These are phyloP conservation scores for Phaeodactylum tricornutum DNA, from an alignment of 108 stramenopile species.

Conservation along the genomic window DNA sequence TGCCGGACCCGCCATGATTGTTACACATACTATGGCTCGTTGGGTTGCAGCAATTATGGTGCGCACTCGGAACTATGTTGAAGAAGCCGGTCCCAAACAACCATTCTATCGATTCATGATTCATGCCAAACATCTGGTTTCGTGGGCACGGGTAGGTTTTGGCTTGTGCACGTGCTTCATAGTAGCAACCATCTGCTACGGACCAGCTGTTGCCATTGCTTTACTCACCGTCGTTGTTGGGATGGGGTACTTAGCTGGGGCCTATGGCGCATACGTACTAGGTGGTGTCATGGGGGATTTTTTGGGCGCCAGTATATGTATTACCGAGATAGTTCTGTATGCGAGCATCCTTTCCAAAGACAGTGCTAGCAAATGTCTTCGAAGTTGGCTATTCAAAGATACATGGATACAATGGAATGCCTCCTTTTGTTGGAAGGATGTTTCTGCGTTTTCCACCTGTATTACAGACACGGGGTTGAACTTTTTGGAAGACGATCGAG, in stretches of 20 bases:
- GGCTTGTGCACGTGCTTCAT: conserved; percentile 6
- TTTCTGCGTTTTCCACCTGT: too few relatives aligned
- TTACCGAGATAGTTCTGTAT: conserved; percentile 50
- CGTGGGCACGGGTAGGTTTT: conserved; percentile 33
- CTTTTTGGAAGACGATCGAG: not conserved
- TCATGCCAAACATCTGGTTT: conserved; percentile 50
- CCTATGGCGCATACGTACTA: conserved; percentile 22
- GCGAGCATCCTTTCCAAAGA: too few relatives aligned
- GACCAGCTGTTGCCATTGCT: conserved; percentile 10
- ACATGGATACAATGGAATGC: too few relatives aligned
- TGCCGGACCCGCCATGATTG: conserved; percentile 34
- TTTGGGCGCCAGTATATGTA: conserved; percentile 64
- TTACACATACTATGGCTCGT: conserved; percentile 51
- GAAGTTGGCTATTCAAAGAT: too few relatives aligned
- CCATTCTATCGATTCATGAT: conserved; percentile 58
- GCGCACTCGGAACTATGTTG: conserved; percentile 47
- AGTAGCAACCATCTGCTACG: conserved; percentile 26
- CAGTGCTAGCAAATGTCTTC: too few relatives aligned
- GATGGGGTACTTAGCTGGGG: conserved; percentile 25
- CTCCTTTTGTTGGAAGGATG: too few relatives aligned
- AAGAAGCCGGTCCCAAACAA: conserved; percentile 61
- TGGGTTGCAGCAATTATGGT: conserved; percentile 51
- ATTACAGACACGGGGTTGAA: not conserved
- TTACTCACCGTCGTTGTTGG: conserved; percentile 23
- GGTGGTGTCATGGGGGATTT: conserved; percentile 77